phyloP scores from a whole-genome alignment of 768 basidiomycete species.

The Gyrodon lividus region DNA sequence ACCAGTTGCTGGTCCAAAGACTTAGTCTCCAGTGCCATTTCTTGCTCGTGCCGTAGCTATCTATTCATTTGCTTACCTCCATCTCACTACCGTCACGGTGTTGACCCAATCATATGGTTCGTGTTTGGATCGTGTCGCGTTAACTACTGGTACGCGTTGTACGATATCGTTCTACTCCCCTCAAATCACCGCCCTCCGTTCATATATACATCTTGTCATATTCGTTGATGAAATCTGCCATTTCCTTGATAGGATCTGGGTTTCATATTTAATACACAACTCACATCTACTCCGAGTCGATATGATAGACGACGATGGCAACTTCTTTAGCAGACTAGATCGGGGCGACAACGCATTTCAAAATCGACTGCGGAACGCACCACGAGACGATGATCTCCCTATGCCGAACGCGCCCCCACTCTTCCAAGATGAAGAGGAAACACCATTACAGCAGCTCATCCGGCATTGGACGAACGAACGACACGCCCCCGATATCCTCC shows the following conservation, averaged over 20 bases:
- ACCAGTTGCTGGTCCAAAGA: background rate
- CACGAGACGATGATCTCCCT: conserved; percentile 26
- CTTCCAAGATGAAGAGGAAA: conserved; percentile 43
- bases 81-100: too few relatives aligned
- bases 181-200: background rate
- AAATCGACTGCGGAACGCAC: conserved; percentile 39
- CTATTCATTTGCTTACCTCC: too few relatives aligned
- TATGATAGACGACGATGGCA: conserved; percentile 23
- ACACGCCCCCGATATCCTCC: conserved; percentile 76
- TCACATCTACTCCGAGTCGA: background rate
- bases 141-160: too few relatives aligned
- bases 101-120: too few relatives aligned
- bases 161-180: background rate
- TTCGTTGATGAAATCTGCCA: background rate
- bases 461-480: conserved; percentile 88
- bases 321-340: conserved; percentile 31
- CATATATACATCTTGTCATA: background rate
- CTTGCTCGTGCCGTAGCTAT: too few relatives aligned
- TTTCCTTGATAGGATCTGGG: too few relatives aligned
- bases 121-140: too few relatives aligned
- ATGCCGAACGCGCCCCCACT: conserved; percentile 30
- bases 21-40: too few relatives aligned
- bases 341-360: conserved; percentile 21
- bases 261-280: too few relatives aligned
- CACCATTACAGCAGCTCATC: conserved; percentile 66